Evolutionary conservation across 2,329 filamentous ascomycete genomes (phyloP).

Genomic region (Fusarium pilosicola): DNA sequence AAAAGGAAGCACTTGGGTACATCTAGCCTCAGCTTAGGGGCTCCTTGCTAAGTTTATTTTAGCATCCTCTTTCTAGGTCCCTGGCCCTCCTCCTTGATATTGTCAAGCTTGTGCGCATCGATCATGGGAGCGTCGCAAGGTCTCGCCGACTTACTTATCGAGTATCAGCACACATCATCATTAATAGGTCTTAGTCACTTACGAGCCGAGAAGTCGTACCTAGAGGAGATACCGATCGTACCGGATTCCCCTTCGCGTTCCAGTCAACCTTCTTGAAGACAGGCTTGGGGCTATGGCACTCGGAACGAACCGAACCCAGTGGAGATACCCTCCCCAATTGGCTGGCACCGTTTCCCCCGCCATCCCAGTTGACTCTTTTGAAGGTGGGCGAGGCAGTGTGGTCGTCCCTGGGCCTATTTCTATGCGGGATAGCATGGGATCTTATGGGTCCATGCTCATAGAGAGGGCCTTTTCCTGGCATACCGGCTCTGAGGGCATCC

Average conservation of each 20-base stretch:
- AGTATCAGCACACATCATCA: not conserved
- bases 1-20: too few species aligned
- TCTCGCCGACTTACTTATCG: not conserved
- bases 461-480: not conserved
- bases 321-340: not conserved
- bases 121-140: not conserved
- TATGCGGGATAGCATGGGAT: not conserved
- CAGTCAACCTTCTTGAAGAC: not conserved
- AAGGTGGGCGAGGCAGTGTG: not conserved
- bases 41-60: too few species aligned
- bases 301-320: not conserved
- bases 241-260: not conserved
- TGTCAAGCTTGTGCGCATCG: not conserved
- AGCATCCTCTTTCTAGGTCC: too few species aligned
- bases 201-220: not conserved
- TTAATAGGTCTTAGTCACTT: not conserved
- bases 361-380: not conserved
- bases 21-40: too few species aligned
- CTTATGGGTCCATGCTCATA: not conserved
- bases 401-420: not conserved
- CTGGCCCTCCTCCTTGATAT: not conserved
- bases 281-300: not conserved
- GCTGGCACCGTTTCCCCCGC: accelerated
- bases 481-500: not conserved
- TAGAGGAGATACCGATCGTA: not conserved